Evolutionary conservation across 371 early-diverging fungal genomes (phyloP).

Genomic region (Mortierella sp.): DNA sequence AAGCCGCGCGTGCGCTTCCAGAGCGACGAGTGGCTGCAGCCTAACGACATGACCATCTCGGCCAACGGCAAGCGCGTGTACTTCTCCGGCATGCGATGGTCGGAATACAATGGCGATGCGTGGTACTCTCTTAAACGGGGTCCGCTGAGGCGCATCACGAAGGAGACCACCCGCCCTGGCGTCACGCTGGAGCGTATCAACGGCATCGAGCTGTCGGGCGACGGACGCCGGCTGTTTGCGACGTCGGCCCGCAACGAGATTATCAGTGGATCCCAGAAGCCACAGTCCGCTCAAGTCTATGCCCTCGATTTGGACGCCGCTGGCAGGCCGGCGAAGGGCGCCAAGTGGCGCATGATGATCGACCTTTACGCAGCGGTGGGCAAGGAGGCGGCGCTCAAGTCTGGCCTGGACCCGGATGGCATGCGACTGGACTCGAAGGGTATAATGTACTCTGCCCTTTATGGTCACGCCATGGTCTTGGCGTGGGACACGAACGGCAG

Average conservation of each 20-base stretch:
- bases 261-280: slow-evolving; percentile 22
- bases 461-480: slow-evolving; percentile 25
- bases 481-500: slow-evolving; percentile 30
- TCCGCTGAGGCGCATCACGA: slow-evolving; percentile 32
- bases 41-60: slow-evolving; percentile 67
- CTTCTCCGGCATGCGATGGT: slow-evolving; percentile 60
- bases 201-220: slow-evolving; percentile 66
- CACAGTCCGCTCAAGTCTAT: slow-evolving; percentile 29
- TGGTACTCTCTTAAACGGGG: slow-evolving; percentile 67
- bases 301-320: slow-evolving; percentile 25
- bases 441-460: slow-evolving; percentile 31
- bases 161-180: slow-evolving; percentile 48
- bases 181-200: slow-evolving; percentile 62
- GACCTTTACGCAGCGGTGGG: slow-evolving; percentile 25
- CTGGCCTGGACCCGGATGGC: slow-evolving; percentile 65
- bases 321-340: slow-evolving; percentile 26
- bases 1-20: slow-evolving; percentile 55
- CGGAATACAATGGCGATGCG: slow-evolving; percentile 58
- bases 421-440: slow-evolving; percentile 60
- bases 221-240: slow-evolving; percentile 63
- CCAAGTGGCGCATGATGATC: slow-evolving; percentile 33
- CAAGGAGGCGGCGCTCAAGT: slow-evolving; percentile 34
- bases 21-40: slow-evolving; percentile 59
- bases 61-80: slow-evolving; percentile 39
- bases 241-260: slow-evolving; percentile 60